phyloP scores from a whole-genome alignment of 2,329 filamentous ascomycete genomes.

The Penicillium glabrum region DNA sequence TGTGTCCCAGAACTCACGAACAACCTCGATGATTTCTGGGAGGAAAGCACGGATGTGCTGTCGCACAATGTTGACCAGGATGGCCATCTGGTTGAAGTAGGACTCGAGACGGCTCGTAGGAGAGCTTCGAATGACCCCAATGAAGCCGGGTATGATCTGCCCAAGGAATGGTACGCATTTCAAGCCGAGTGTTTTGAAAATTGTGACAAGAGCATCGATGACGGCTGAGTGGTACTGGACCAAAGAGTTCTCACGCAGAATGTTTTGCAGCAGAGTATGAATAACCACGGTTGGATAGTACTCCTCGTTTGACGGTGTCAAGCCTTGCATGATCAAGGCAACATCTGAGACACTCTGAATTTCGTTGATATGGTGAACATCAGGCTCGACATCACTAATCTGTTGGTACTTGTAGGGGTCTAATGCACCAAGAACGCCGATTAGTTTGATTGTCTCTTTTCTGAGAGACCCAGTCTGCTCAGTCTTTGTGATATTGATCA shows the following conservation, averaged over 20 bases:
- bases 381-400: constrained; percentile 84
- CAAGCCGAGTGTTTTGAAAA: constrained; percentile 92
- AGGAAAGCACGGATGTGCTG: constrained; percentile 94
- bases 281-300: constrained; percentile 99
- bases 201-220: constrained; percentile 97
- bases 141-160: constrained; percentile 90
- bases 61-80: constrained; percentile 89
- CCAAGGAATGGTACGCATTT: constrained; percentile 95
- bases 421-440: constrained; percentile 90
- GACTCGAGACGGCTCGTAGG: constrained; percentile 78
- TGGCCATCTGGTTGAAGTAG: constrained; percentile 95
- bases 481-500: constrained; percentile 91
- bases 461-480: constrained; percentile 84
- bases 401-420: constrained; percentile 96
- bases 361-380: constrained; percentile 70
- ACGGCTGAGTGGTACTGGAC: constrained; percentile 89
- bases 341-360: constrained; percentile 81
- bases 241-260: constrained; percentile 86
- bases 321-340: constrained; percentile 93
- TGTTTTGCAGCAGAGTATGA: constrained; percentile 81
- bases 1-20: constrained; percentile 87
- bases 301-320: constrained; percentile 95
- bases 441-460: constrained; percentile 92
- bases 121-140: constrained; percentile 82
- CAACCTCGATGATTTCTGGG: constrained; percentile 78